Conservation (phyloP, 2,329 filamentous ascomycete genomes). For the Orbilia quercus region DNA sequence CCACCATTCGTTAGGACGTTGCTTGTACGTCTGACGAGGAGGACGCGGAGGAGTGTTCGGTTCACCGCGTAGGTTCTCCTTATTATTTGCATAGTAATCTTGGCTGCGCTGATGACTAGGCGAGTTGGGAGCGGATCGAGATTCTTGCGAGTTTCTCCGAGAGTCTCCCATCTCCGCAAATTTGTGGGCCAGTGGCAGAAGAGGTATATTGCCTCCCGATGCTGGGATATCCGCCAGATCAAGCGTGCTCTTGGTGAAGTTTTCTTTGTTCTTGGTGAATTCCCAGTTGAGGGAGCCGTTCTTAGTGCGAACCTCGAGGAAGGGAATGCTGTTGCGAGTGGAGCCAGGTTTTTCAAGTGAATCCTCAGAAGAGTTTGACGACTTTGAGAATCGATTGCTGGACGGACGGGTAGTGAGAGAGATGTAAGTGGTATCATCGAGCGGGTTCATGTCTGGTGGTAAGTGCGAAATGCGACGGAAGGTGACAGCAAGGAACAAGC, state of each 20-base stretch:
- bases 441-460: constrained; percentile 93
- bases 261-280: constrained; percentile 36
- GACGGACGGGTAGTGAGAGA: constrained; percentile 36
- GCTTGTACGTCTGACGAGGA: constrained; percentile 45
- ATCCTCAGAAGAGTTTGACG: constrained; percentile 34
- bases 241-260: constrained; percentile 34
- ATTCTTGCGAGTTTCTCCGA: constrained; percentile 24
- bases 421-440: constrained; percentile 71
- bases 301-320: constrained; percentile 50
- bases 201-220: constrained; percentile 13
- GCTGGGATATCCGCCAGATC: constrained; percentile 37
- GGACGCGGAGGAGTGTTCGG: constrained; percentile 25
- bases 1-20: constrained; percentile 49
- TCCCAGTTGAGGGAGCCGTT: constrained; percentile 54
- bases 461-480: constrained; percentile 85
- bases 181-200: constrained; percentile 44
- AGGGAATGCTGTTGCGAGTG: constrained; percentile 32
- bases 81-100: constrained; percentile 39
- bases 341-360: constrained; percentile 28
- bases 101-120: constrained; percentile 30
- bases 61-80: constrained; percentile 18
- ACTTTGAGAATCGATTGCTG: constrained; percentile 48
- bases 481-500: constrained; percentile 78
- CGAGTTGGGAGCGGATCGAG: constrained; percentile 44
- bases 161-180: constrained; percentile 28